Conservation (phyloP, 208 protist species). For the Phytomonas francai region DNA sequence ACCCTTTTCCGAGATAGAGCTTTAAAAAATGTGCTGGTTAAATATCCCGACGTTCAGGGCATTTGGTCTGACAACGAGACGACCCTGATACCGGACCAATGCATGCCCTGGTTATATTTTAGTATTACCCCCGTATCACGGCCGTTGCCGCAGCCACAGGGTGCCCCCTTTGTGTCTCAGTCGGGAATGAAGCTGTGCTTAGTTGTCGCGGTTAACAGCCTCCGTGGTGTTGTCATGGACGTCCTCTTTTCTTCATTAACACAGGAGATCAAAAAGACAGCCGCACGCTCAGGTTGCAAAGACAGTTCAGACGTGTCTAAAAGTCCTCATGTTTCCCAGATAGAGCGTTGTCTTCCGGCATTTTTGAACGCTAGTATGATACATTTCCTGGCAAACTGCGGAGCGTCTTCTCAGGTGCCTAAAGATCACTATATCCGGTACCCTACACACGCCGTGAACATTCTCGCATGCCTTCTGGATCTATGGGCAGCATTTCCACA, state of each 20-base stretch:
- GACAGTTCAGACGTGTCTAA: not conserved
- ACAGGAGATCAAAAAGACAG: not conserved
- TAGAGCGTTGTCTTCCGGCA: not conserved
- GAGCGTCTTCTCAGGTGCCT: not conserved
- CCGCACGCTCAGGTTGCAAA: not conserved
- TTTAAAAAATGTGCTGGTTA: constrained; percentile 61
- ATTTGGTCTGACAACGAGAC: constrained; percentile 36
- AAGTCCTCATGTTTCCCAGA: not conserved
- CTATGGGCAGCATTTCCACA: constrained; percentile 51
- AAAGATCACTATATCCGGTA: not conserved
- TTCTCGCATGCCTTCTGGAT: constrained; percentile 49
- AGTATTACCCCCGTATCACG: not conserved
- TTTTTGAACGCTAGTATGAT: constrained; percentile 62
- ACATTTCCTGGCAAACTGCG: constrained; percentile 28
- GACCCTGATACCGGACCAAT: not conserved
- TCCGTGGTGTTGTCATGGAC: not conserved
- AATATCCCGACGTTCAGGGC: constrained; percentile 78
- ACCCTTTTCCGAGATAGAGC: constrained; percentile 64
- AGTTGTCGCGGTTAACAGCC: not conserved
- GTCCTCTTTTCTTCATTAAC: not conserved
- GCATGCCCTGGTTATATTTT: not conserved
- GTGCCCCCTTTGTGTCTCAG: not conserved
- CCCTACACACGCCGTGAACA: constrained; percentile 35
- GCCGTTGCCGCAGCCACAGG: not conserved
- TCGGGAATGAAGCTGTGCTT: not conserved